Evolutionary conservation across 2,329 filamentous ascomycete genomes (phyloP), one percentile per base, ranked within the genome.

Genomic region (Ilyonectria sp.): DNA sequence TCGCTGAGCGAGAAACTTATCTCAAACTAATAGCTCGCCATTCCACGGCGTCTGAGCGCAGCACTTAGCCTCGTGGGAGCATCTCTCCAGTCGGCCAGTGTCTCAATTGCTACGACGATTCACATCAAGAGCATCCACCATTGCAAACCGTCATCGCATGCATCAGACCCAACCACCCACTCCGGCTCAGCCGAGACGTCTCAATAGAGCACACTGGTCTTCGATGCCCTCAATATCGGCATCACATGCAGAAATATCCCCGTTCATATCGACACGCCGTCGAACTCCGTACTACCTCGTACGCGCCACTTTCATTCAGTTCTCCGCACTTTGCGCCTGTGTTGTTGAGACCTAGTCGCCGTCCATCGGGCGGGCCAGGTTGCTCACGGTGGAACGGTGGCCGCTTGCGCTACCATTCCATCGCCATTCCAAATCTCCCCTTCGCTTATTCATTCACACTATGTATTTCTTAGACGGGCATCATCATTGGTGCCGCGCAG

Each of bases 151-250:
- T 19, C 40, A 40, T 15, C 13, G 37, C 37, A 43, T 43, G 40
- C 40, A 43, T n/a, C 2, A n/a, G 40, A 5, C 15, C 13, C 40
- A 33, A 33, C 11, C 31, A 11, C 31, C 31, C 31, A 11, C 31
- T 33, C 11, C 26, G 26, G 26, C 31, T 33, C 8, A n/a, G 40
- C 40, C 40, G 3, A 43, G 17, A 13, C 11, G 40, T n/a, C 6
- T 43, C 40, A n/a, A 43, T n/a, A n/a, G 40, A 43, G 40, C 40
- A n/a, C 40, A 15, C 15, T 19, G 40, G 40, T 43, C 40, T 43
- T 43, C 40, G 40, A 43, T 43, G 40, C 40, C 40, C 40, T 43
- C 40, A 43, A 43, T 43, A 43, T 40, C 40, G 40, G 40, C 40
- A 43, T 43, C 40, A n/a, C n/a, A 43, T 8, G 8, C 40, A 33